phyloP scores from a whole-genome alignment of 179 eudicot genomes.

The Actinidia polygama region DNA sequence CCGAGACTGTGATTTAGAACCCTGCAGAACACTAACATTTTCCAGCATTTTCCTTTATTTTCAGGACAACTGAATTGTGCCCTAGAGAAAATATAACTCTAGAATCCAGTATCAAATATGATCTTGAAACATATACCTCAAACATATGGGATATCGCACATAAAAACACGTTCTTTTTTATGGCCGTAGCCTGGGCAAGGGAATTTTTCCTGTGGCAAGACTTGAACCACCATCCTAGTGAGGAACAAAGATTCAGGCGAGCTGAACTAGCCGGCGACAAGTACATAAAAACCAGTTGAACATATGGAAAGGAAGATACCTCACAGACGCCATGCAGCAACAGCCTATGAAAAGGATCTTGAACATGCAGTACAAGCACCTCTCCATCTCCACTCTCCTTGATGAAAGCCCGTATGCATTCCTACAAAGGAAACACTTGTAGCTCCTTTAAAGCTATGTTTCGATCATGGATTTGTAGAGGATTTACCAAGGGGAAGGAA shows the following conservation, averaged over 20 bases:
- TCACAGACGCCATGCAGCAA: slow-evolving; percentile 95
- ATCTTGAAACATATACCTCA: background rate
- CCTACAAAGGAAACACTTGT: slow-evolving; percentile 41
- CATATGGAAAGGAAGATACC: slow-evolving; percentile 42
- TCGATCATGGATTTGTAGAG: too few relatives aligned
- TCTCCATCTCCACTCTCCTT: slow-evolving; percentile 55
- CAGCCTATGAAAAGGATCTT: slow-evolving; percentile 90
- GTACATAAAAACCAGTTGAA: too few relatives aligned
- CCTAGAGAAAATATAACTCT: background rate
- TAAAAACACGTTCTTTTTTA: background rate
- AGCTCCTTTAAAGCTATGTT: background rate
- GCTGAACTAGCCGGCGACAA: too few relatives aligned
- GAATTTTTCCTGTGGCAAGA: too few relatives aligned
- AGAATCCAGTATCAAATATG: background rate
- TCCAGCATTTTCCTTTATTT: too few relatives aligned
- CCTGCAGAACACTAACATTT: too few relatives aligned
- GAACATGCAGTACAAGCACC: slow-evolving; percentile 65
- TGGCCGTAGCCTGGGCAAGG: too few relatives aligned
- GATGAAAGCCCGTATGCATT: slow-evolving; percentile 63
- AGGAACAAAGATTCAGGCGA: too few relatives aligned
- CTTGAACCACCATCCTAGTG: too few relatives aligned
- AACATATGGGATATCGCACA: background rate
- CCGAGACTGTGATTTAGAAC: too few relatives aligned
- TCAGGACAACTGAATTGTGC: too few relatives aligned
- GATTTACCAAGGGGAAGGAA: too few relatives aligned